phyloP scores from a whole-genome alignment of 2,329 filamentous ascomycete species.

The Alternaria triticina region DNA sequence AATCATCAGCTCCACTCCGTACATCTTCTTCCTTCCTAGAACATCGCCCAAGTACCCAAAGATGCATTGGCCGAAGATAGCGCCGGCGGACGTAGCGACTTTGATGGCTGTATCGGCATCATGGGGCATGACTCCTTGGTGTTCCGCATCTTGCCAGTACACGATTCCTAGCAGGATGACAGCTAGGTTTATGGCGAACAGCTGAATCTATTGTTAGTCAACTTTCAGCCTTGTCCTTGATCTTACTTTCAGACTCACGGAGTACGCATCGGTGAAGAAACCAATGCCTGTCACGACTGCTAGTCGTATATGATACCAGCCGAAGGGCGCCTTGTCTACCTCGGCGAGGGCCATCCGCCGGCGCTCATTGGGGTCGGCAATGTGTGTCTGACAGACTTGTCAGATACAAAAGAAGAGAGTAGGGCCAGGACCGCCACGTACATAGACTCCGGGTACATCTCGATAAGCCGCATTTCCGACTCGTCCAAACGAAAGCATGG shows the following conservation, averaged over 20 bases:
- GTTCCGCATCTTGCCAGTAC: slow-evolving; percentile 65
- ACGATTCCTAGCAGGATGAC: slow-evolving; percentile 78
- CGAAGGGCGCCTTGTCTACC: slow-evolving; percentile 45
- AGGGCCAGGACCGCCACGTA: background rate
- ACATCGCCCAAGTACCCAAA: slow-evolving; percentile 74
- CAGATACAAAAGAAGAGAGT: slow-evolving; percentile 6
- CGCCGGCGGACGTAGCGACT: slow-evolving; percentile 81
- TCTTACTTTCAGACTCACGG: slow-evolving; percentile 20
- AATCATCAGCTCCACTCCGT: slow-evolving; percentile 62
- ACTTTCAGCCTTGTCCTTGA: background rate
- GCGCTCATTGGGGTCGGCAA: slow-evolving; percentile 44
- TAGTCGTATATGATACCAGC: slow-evolving; percentile 76
- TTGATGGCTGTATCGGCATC: slow-evolving; percentile 82
- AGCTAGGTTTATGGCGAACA: slow-evolving; percentile 65
- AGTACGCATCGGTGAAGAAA: slow-evolving; percentile 86
- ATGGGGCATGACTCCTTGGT: slow-evolving; percentile 62
- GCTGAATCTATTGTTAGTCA: slow-evolving; percentile 18
- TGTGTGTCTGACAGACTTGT: slow-evolving; percentile 31
- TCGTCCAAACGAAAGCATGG: slow-evolving; percentile 36
- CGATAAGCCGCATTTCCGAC: slow-evolving; percentile 41
- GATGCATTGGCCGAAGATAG: slow-evolving; percentile 79
- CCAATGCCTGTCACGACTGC: slow-evolving; percentile 81
- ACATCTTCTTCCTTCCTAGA: slow-evolving; percentile 82
- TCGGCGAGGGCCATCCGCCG: slow-evolving; percentile 46
- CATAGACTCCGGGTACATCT: slow-evolving; percentile 40